Evolutionary conservation across 805 yeast species (phyloP), one percentile per base, ranked within the genome.

Genomic region (Torulaspora quercuum): DNA sequence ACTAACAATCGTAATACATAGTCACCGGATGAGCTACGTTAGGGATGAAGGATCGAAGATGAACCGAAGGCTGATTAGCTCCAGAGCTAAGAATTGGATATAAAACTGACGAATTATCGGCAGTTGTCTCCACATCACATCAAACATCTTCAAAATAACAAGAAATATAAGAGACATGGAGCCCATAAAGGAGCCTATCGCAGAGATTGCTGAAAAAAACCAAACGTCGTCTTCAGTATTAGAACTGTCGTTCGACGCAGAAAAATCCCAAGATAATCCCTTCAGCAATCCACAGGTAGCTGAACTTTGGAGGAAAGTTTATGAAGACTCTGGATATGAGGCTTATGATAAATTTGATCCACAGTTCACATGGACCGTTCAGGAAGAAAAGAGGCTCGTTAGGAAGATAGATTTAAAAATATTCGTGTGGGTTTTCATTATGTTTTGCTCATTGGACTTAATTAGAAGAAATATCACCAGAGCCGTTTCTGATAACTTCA

Each of bases 381-480:
- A 66, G 34, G 82, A 76, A 46, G 83, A 79, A 42, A 61, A 56
- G 23, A 61, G 55, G 27, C 49, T 78, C 3, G 53, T 69, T 8
- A 50, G 75, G 53, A 76, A 75, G 48, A 61, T 76, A 25, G 83
- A 80, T 43, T 65, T 64, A 59, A 60, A 69, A 26, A 80, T 80
- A 17, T 62, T 76, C 3, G 55, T 75, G 16, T 66, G 78, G 64
- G 82, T 81, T 0, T 75, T 75, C 41, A 46, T 78, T 37, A 67
- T 78, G 75, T 78, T 78, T 51, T 57, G 72, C 25, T 75, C 76
- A 6, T 64, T 79, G 36, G 76, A 78, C 49, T 53, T 77, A 35
- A 82, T 76, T 55, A 59, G 85, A 48, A 70, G 72, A 31, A 78
- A 79, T 51, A 54, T 79, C 33, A 52, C 65, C 3, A 79, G 76